Evolutionary conservation across 176 grass and related monocot species (phyloP).

Genomic region (Triticum urartu): DNA sequence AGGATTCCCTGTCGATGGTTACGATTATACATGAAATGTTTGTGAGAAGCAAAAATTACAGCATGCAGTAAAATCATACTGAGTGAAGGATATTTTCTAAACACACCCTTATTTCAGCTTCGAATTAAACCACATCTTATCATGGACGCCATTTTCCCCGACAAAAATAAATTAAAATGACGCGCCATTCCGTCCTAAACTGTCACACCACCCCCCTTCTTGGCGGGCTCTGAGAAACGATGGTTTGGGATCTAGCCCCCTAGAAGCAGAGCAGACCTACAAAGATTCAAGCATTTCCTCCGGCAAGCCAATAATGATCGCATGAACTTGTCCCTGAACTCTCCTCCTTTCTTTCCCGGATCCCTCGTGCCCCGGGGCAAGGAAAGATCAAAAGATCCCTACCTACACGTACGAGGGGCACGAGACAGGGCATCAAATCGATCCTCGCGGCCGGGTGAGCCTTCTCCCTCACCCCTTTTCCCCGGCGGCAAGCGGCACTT

Average conservation of each 20-base stretch:
- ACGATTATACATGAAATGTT: too few relatives aligned
- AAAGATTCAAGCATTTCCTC: slow-evolving; percentile 25
- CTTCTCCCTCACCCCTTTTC: slow-evolving; percentile 35
- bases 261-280: not conserved
- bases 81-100: too few relatives aligned
- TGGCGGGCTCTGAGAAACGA: not conserved
- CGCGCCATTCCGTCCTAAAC: not conserved
- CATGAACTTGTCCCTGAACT: slow-evolving; percentile 34
- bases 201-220: not conserved
- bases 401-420: not conserved
- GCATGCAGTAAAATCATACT: too few relatives aligned
- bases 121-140: too few relatives aligned
- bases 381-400: not conserved
- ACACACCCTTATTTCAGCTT: too few relatives aligned
- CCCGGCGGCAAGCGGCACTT: slow-evolving; percentile 16
- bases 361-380: not conserved
- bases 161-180: not conserved
- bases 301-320: slow-evolving; percentile 18
- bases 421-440: slow-evolving; percentile 36
- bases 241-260: not conserved
- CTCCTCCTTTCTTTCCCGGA: slow-evolving; percentile 39
- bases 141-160: too few relatives aligned
- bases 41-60: too few relatives aligned
- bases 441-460: not conserved
- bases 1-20: too few relatives aligned